Evolutionary conservation across 176 grass and related monocot species (phyloP).

Genomic region (Raddia distichophylla): DNA sequence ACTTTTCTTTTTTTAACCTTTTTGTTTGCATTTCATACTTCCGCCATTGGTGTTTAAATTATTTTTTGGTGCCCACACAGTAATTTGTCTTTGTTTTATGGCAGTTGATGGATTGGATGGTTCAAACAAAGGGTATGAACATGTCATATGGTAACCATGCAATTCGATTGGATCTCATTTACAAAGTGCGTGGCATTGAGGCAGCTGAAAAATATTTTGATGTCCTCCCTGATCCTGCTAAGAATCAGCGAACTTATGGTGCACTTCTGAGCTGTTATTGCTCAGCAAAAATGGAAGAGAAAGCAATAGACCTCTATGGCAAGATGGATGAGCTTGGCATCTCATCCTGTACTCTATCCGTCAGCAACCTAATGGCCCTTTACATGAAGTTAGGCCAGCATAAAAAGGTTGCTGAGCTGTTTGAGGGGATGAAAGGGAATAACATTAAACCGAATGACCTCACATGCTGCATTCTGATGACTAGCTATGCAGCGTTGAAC

Average conservation of each 20-base stretch:
- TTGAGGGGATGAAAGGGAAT: conserved; percentile 74
- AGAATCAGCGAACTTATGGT: conserved; percentile 59
- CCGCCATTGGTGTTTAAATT: conserved; percentile 26
- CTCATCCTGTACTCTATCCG: conserved; percentile 23
- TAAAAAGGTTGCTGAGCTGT: conserved; percentile 50
- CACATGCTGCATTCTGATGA: conserved; percentile 79
- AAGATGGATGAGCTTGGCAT: conserved; percentile 60
- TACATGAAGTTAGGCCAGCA: conserved; percentile 61
- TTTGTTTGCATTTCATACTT: conserved; percentile 29
- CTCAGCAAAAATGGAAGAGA: conserved; percentile 53
- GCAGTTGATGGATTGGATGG: conserved; percentile 83
- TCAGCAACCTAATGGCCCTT: conserved; percentile 77
- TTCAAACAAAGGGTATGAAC: conserved; percentile 55
- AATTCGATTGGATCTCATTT: conserved; percentile 64
- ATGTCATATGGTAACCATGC: conserved; percentile 67
- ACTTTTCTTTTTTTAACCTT: conserved; percentile 7
- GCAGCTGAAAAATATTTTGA: conserved; percentile 75
- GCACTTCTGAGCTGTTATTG: conserved; percentile 70
- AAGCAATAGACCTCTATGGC: conserved; percentile 58
- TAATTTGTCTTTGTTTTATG: conserved; percentile 21
- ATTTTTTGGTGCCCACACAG: conserved; percentile 7
- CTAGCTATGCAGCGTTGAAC: conserved; percentile 56
- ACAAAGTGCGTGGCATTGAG: conserved; percentile 60
- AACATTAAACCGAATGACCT: conserved; percentile 55
- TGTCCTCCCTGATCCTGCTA: conserved; percentile 55